Base-by-base conservation (phyloP, 164 flowering plant genomes). In the Vitis vinifera region DNA sequence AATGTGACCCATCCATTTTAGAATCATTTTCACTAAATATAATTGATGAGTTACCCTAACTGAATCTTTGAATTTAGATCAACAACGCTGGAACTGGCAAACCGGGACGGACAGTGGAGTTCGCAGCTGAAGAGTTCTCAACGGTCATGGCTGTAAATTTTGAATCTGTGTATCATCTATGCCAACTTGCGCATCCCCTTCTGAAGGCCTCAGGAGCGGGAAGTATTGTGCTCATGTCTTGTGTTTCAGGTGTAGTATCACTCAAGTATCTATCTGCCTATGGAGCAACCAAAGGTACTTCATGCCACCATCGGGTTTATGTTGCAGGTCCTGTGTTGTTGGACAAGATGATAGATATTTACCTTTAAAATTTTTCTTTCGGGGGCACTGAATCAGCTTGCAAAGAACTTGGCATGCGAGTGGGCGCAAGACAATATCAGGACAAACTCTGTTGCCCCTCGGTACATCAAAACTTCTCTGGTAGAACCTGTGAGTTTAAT, bases 121-220 rank as follows among this genome's bases (percentile, higher is more conserved):
- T 50, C 68, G 75, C 82, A 47, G 66, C 77, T 9, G 84, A 86
- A 57, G 91, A 88, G 1, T 62, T 69, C n/a, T 76, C 86, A 1
- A 15, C 9, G 10, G 11, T 83, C 17, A 76, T 86, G 84, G 23
- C 64, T 3, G 81, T 86, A 51, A 86, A 86, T 56, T 74, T 86
- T 15, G 89, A 81, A 53, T 80, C 92, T 9, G 76, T 79, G 50
- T 83, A 68, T 75, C 86, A 83, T 63, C 17, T 87, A 47, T 68
- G 81, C 73, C 92, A 88, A 71, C 85, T 88, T 61, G 81, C 87
- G 3, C 75, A 88, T 75, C 87, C 90, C 55, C 83, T 86, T 59
- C 57, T 88, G 10, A 86, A 88, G 73, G 80, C 81, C n/a, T 82
- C 88, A 0, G 82, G 80, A 47, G 58, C 48, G 3, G 91, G 86